Evolutionary conservation across 805 yeast species (phyloP).

Genomic region (Yarrowia keelungensis): DNA sequence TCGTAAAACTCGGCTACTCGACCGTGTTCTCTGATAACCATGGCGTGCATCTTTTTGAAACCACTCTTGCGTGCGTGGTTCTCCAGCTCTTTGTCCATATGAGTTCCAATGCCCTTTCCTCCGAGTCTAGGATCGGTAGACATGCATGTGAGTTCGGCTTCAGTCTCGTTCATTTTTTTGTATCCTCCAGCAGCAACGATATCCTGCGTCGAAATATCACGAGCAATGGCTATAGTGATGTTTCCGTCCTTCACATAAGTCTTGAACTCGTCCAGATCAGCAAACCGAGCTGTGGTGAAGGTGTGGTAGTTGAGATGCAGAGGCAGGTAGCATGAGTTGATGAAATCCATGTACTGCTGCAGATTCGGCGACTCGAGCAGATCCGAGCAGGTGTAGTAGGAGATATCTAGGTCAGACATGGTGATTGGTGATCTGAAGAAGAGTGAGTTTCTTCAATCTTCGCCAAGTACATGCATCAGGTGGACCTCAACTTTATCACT

Average conservation of each 20-base stretch:
- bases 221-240: neutral
- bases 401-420: constrained; percentile 23
- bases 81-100: constrained; percentile 12
- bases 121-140: constrained; percentile 5
- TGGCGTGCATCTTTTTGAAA: constrained; percentile 12
- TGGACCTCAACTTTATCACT: constrained; percentile 11
- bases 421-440: neutral
- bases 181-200: constrained; percentile 33
- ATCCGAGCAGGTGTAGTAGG: constrained; percentile 8
- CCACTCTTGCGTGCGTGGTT: constrained; percentile 11
- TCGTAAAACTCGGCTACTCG: constrained; percentile 24
- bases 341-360: constrained; percentile 4
- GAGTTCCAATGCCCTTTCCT: constrained; percentile 21
- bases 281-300: constrained; percentile 7
- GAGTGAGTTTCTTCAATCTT: neutral
- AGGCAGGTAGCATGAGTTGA: constrained; percentile 27
- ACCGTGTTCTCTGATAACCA: constrained; percentile 32
- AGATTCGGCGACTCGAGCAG: constrained; percentile 4
- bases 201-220: constrained; percentile 7
- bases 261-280: neutral
- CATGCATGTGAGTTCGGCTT: constrained; percentile 15
- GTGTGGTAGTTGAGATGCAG: constrained; percentile 23
- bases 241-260: neutral
- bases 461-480: neutral
- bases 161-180: neutral